phyloP scores from a whole-genome alignment of 768 basidiomycete species.

The Neoboletus brunneissimus region DNA sequence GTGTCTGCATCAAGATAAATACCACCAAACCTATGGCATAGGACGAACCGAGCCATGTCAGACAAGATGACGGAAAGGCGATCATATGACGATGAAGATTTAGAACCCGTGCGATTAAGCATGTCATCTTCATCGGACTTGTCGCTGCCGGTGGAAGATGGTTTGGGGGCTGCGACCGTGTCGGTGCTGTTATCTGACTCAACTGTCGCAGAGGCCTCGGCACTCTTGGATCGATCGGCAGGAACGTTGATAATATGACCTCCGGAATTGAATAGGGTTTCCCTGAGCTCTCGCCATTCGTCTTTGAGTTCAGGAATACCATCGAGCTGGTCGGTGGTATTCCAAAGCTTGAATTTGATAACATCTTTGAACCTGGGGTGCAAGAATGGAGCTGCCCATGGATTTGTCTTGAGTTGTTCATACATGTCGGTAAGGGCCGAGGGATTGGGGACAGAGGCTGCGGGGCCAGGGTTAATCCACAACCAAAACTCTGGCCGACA shows the following conservation, averaged over 20 bases:
- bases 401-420: slow-evolving; percentile 73
- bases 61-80: slow-evolving; percentile 89
- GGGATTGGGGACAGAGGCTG: slow-evolving; percentile 84
- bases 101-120: slow-evolving; percentile 84
- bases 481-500: slow-evolving; percentile 96
- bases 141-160: slow-evolving; percentile 23
- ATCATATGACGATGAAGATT: slow-evolving; percentile 85
- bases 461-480: slow-evolving; percentile 99
- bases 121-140: slow-evolving; percentile 49
- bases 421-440: slow-evolving; percentile 81
- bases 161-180: slow-evolving; percentile 10
- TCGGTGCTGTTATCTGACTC: slow-evolving; percentile 27
- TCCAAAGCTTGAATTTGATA: slow-evolving; percentile 96
- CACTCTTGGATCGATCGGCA: slow-evolving; percentile 36
- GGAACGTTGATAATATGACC: slow-evolving; percentile 72
- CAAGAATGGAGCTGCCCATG: slow-evolving; percentile 94
- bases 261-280: slow-evolving; percentile 84
- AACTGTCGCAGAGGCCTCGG: slow-evolving; percentile 18
- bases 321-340: slow-evolving; percentile 95
- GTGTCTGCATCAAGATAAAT: slow-evolving; percentile 98
- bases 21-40: slow-evolving; percentile 96
- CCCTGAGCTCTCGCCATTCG: slow-evolving; percentile 78
- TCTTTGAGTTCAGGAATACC: slow-evolving; percentile 84
- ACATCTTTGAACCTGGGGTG: slow-evolving; percentile 89
- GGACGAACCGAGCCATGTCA: slow-evolving; percentile 95